Conservation (phyloP, 441 rosid genomes). For the Gossypium gossypioides region DNA sequence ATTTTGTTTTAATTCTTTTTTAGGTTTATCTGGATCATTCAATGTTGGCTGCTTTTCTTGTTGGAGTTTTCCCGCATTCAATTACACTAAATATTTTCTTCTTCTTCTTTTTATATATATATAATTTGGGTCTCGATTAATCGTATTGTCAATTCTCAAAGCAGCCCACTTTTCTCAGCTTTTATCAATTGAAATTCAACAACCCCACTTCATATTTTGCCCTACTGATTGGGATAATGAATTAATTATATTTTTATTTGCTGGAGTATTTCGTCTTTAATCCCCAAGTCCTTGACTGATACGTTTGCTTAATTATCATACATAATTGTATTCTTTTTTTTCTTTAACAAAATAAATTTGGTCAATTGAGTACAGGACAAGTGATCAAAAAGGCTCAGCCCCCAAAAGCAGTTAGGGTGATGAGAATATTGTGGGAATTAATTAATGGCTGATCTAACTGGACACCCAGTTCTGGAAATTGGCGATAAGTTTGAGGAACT, state of each 20-base stretch:
- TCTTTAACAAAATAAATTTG: background rate
- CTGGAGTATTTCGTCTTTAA: no score
- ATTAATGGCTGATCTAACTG: constrained; percentile 56
- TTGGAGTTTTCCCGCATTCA: constrained; percentile 2
- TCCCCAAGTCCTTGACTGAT: background rate
- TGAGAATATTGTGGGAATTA: constrained; percentile 20
- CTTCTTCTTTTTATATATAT: background rate
- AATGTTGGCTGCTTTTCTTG: constrained; percentile 1
- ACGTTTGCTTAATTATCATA: background rate
- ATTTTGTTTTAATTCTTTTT: background rate
- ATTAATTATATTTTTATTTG: background rate
- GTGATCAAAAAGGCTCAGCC: constrained; percentile 19
- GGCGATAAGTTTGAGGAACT: constrained; percentile 18
- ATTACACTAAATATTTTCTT: background rate
- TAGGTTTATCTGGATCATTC: constrained; percentile 6
- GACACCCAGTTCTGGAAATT: constrained; percentile 42
- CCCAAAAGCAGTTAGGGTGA: constrained; percentile 14
- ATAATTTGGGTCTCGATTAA: background rate
- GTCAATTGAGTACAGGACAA: constrained; percentile 17
- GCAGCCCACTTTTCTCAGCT: background rate
- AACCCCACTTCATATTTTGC: background rate
- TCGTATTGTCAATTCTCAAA: background rate
- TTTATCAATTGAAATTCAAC: constrained; percentile 1
- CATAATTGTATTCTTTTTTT: no score
- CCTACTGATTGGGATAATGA: background rate